A percentile compares a stretch with the other conserved stretches of the same genome.
These are phyloP conservation scores for Phaeotremella fagi DNA, from an alignment of 768 basidiomycete species.

Conservation along the genomic window DNA sequence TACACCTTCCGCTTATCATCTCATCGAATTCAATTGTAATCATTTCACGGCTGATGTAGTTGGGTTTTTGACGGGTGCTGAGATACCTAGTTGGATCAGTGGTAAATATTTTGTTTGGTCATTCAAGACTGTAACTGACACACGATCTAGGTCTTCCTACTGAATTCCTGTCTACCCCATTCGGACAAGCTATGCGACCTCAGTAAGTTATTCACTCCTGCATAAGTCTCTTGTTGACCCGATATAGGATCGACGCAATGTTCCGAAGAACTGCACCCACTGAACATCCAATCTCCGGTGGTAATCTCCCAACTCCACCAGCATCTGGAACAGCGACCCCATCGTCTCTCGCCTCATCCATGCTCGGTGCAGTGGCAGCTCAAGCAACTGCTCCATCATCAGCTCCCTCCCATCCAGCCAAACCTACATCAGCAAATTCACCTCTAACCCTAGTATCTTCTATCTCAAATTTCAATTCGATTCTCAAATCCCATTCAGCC, in stretches of 20 bases:
- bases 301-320: slow-evolving; percentile 37
- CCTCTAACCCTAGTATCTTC: slow-evolving; percentile 48
- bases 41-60: slow-evolving; percentile 85
- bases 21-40: slow-evolving; percentile 87
- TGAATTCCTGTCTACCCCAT: slow-evolving; percentile 83
- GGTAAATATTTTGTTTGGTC: slow-evolving; percentile 51
- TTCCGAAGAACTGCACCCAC: slow-evolving; percentile 60
- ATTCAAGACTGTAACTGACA: slow-evolving; percentile 1
- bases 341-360: slow-evolving; percentile 57
- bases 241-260: slow-evolving; percentile 69
- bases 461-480: slow-evolving; percentile 62
- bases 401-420: slow-evolving; percentile 10
- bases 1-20: slow-evolving; percentile 70
- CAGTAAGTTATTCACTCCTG: slow-evolving; percentile 48
- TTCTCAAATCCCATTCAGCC: slow-evolving; percentile 63
- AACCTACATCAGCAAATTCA: slow-evolving; percentile 48
- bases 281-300: slow-evolving; percentile 41
- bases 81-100: slow-evolving; percentile 76
- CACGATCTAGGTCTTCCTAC: slow-evolving; percentile 46
- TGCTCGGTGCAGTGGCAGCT: slow-evolving; percentile 39
- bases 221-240: background rate
- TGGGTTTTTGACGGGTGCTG: slow-evolving; percentile 77
- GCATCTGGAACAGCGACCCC: slow-evolving; percentile 48
- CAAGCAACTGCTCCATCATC: slow-evolving; percentile 46
- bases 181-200: slow-evolving; percentile 77